Conservation (phyloP, 148 eudicot genomes). For the Diospyros kaki region DNA sequence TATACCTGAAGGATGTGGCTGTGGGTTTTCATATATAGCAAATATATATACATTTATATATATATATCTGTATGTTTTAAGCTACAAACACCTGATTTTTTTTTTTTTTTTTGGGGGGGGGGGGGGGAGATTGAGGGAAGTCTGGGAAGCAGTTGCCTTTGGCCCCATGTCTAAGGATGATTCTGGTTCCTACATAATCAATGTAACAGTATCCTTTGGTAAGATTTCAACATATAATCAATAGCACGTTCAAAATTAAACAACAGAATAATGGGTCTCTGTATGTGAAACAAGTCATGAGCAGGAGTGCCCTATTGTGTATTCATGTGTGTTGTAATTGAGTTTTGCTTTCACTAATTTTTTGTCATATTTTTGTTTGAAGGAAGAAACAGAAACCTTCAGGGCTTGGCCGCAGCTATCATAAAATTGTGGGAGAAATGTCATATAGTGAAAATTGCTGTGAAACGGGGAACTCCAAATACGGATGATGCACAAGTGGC, state of each 20-base stretch:
- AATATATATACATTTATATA: too few species aligned
- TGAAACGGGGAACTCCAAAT: conserved; percentile 80
- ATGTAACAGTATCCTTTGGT: neutral
- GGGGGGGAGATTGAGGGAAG: neutral
- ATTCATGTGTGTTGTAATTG: neutral
- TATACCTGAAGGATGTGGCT: too few species aligned
- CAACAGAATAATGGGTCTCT: too few species aligned
- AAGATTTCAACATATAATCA: neutral
- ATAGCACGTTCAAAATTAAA: neutral
- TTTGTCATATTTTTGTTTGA: conserved; percentile 22
- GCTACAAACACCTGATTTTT: too few species aligned
- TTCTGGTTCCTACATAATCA: neutral
- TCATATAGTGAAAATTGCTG: conserved; percentile 82
- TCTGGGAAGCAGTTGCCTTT: neutral
- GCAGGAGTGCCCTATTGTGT: neutral
- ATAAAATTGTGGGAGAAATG: conserved; percentile 87
- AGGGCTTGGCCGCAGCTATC: conserved; percentile 90
- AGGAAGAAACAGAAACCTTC: conserved; percentile 94
- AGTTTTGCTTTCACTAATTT: neutral
- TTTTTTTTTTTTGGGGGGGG: too few species aligned
- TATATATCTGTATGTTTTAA: too few species aligned
- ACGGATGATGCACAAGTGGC: conserved; percentile 92
- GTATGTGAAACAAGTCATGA: neutral
- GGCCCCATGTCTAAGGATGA: neutral
- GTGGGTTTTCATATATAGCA: too few species aligned